Percentiles rank a stretch among this genome's conserved stretches.
Evolutionary conservation across 2,329 filamentous ascomycete genomes (phyloP).

Genomic region (Achaetomium macrosporum): DNA sequence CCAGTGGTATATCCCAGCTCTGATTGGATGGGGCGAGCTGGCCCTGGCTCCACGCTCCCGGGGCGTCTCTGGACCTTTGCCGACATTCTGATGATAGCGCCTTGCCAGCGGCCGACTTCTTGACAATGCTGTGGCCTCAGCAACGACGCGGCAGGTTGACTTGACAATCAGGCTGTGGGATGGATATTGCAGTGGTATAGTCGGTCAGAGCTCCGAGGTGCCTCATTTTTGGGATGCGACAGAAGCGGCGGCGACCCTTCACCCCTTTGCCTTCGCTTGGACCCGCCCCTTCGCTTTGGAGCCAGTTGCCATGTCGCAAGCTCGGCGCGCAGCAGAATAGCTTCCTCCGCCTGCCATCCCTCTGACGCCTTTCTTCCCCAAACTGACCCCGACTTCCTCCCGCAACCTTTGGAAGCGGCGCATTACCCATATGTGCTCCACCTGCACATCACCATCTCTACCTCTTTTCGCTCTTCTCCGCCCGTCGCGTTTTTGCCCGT

Average conservation of each 20-base stretch:
- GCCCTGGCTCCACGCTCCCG: not conserved
- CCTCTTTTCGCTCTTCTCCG: constrained; percentile 2
- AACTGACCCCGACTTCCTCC: not conserved
- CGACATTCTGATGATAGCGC: not conserved
- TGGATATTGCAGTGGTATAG: not conserved
- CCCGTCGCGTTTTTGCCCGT: not conserved
- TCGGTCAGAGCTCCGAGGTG: not conserved
- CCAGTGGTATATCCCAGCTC: too few species aligned
- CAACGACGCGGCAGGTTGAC: not conserved
- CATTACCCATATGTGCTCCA: constrained; percentile 13
- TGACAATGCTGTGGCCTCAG: too few species aligned
- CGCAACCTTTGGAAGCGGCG: not conserved
- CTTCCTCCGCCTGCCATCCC: constrained; percentile 9
- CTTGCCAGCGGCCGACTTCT: too few species aligned
- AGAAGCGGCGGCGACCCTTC: not conserved
- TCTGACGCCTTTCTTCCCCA: constrained; percentile 1
- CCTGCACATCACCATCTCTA: constrained; percentile 1
- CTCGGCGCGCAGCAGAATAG: constrained; percentile 21
- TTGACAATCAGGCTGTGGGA: not conserved
- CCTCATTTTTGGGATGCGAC: constrained; percentile 2
- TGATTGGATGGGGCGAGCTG: not conserved
- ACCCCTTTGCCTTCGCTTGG: constrained; percentile 1
- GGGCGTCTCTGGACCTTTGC: not conserved
- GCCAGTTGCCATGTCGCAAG: constrained; percentile 18
- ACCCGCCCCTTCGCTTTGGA: constrained; percentile 13